Evolutionary conservation across 2,329 filamentous ascomycete species (phyloP).

Genomic region (Colletotrichum lindemuthianum): DNA sequence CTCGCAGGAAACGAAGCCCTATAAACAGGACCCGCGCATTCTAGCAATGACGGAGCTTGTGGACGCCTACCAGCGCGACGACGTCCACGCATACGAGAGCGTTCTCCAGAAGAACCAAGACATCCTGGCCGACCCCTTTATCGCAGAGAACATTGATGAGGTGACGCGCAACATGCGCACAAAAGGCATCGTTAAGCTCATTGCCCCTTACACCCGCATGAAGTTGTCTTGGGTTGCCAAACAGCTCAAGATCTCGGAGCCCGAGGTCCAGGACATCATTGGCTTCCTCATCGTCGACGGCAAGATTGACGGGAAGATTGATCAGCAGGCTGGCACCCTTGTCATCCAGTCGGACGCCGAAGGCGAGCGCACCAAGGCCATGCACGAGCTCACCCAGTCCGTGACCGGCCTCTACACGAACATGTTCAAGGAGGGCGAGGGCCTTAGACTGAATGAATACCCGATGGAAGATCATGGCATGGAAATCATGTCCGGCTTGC

Average conservation of each 20-base stretch:
- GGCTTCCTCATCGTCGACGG: conserved; percentile 92
- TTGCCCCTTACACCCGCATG: conserved; percentile 95
- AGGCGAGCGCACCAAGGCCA: conserved; percentile 76
- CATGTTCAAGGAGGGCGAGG: conserved; percentile 82
- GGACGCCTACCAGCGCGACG: conserved; percentile 94
- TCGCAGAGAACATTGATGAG: conserved; percentile 98
- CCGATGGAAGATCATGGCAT: conserved; percentile 42
- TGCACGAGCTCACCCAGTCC: conserved; percentile 77
- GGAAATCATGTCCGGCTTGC: conserved; percentile 40
- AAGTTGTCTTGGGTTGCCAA: conserved; percentile 87
- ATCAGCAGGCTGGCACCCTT: conserved; percentile 86
- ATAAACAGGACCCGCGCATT: conserved; percentile 94
- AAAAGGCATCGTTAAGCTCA: conserved; percentile 91
- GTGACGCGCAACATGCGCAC: conserved; percentile 98
- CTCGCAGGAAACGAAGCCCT: conserved; percentile 98
- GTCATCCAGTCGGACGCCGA: conserved; percentile 81
- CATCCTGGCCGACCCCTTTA: conserved; percentile 91
- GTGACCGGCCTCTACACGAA: conserved; percentile 75
- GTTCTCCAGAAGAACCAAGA: conserved; percentile 90
- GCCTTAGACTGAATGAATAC: conserved; percentile 58
- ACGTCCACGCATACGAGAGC: conserved; percentile 90
- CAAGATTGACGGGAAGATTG: conserved; percentile 86
- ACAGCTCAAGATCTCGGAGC: conserved; percentile 84
- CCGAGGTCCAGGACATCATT: conserved; percentile 95
- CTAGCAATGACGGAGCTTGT: conserved; percentile 97